phyloP scores from a whole-genome alignment of 2,329 filamentous ascomycete genomes.

The Apiospora sp. region DNA sequence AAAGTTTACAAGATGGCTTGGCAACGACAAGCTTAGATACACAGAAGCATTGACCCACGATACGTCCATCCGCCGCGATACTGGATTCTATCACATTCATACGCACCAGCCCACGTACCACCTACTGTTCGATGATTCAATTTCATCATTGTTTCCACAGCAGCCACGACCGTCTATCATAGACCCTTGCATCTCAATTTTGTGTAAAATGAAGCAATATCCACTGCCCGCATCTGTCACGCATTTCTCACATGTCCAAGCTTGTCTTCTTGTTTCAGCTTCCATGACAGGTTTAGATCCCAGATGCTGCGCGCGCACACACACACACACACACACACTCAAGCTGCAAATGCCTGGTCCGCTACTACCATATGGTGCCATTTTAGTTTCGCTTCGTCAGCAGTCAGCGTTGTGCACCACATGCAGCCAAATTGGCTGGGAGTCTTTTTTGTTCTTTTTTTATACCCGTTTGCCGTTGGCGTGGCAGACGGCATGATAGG shows the following conservation, averaged over 20 bases:
- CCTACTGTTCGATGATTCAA: background rate
- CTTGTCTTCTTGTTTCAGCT: constrained; percentile 27
- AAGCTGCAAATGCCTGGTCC: background rate
- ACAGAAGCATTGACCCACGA: background rate
- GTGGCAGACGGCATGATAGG: background rate
- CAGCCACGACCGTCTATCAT: constrained; percentile 1
- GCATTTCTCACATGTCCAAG: constrained; percentile 23
- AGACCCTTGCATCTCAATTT: constrained; percentile 27
- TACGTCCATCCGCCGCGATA: background rate
- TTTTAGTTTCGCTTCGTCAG: constrained; percentile 22
- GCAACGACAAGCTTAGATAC: constrained; percentile 1
- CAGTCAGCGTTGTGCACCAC: constrained; percentile 13
- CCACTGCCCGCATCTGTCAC: constrained; percentile 25
- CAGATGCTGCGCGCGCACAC: background rate
- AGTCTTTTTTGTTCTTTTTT: background rate
- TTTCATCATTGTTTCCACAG: constrained; percentile 21
- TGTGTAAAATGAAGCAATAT: constrained; percentile 30
- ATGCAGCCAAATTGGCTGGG: background rate
- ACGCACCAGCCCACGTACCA: background rate
- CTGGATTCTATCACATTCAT: background rate
- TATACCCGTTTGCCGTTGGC: constrained; percentile 15
- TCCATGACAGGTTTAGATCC: constrained; percentile 20
- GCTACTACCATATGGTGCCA: constrained; percentile 21
- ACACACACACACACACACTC: background rate
- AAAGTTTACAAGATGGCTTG: background rate